These are phyloP conservation scores for Fraxinus baroniana DNA, from an alignment of 305 asterid species.

Conservation along the genomic window DNA sequence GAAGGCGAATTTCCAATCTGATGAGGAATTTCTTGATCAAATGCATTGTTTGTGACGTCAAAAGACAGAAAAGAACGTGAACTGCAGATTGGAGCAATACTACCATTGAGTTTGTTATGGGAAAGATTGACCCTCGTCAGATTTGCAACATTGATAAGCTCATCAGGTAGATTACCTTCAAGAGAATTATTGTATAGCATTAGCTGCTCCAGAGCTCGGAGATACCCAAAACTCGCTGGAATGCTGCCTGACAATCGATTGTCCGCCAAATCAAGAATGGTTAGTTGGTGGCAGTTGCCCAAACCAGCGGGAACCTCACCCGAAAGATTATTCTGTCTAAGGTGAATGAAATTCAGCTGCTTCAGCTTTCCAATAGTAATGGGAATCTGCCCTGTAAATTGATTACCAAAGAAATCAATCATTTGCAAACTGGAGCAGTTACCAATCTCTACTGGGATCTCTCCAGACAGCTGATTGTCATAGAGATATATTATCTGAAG, in stretches of 20 bases:
- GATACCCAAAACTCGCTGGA: slow-evolving; percentile 62
- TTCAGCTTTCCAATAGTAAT: slow-evolving; percentile 57
- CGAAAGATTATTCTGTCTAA: slow-evolving; percentile 74
- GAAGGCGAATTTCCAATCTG: slow-evolving; percentile 66
- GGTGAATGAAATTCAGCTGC: slow-evolving; percentile 68
- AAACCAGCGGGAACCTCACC: slow-evolving; percentile 74
- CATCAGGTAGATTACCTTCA: slow-evolving; percentile 61
- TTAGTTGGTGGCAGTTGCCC: slow-evolving; percentile 63
- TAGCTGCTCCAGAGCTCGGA: slow-evolving; percentile 60
- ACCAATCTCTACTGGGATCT: slow-evolving; percentile 74
- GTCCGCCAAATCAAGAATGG: slow-evolving; percentile 79
- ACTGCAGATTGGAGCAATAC: slow-evolving; percentile 67
- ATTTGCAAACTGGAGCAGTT: slow-evolving; percentile 70
- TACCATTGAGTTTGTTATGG: slow-evolving; percentile 64
- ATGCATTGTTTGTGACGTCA: slow-evolving; percentile 72
- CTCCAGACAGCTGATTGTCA: slow-evolving; percentile 76
- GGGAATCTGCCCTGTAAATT: slow-evolving; percentile 65
- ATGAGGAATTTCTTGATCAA: slow-evolving; percentile 62
- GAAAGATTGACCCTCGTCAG: slow-evolving; percentile 80
- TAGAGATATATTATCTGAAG: slow-evolving; percentile 65
- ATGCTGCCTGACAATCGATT: slow-evolving; percentile 62
- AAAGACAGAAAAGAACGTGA: slow-evolving; percentile 66
- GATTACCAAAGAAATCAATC: slow-evolving; percentile 80
- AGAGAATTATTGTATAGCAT: slow-evolving; percentile 90
- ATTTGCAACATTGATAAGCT: slow-evolving; percentile 52